Evolutionary conservation across 2,329 filamentous ascomycete genomes (phyloP).

Genomic region (Magnaporthales sp.): DNA sequence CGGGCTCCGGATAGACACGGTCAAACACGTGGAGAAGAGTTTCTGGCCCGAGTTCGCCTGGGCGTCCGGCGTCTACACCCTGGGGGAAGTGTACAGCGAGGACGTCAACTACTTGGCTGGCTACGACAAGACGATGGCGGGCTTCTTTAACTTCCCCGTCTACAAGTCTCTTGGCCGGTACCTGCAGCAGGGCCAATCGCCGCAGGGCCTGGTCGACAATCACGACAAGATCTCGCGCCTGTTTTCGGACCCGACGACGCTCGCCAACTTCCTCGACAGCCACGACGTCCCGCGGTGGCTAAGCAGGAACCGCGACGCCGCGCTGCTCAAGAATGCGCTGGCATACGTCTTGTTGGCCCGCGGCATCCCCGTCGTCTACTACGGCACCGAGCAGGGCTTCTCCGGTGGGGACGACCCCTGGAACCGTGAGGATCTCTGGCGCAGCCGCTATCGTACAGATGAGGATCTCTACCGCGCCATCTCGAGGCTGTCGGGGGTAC

Average conservation of each 20-base stretch:
- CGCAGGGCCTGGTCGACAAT: neutral
- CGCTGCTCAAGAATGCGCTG: conserved; percentile 51
- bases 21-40: conserved; percentile 50
- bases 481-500: neutral
- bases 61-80: conserved; percentile 47
- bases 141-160: conserved; percentile 48
- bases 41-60: conserved; percentile 48
- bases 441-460: conserved; percentile 36
- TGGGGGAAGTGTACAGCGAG: conserved; percentile 53
- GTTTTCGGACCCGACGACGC: conserved; percentile 31
- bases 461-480: conserved; percentile 32
- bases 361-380: conserved; percentile 56
- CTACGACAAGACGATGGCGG: conserved; percentile 45
- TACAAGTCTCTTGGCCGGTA: neutral
- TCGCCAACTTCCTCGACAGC: conserved; percentile 49
- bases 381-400: conserved; percentile 57
- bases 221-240: neutral
- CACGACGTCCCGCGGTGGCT: conserved; percentile 49
- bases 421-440: conserved; percentile 51
- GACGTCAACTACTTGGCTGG: conserved; percentile 39
- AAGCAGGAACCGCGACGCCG: conserved; percentile 39
- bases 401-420: conserved; percentile 34
- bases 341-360: conserved; percentile 24
- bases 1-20: conserved; percentile 52
- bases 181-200: neutral